Evolutionary conservation across 2,329 filamentous ascomycete genomes (phyloP).

Genomic region (Trichoderma breve): DNA sequence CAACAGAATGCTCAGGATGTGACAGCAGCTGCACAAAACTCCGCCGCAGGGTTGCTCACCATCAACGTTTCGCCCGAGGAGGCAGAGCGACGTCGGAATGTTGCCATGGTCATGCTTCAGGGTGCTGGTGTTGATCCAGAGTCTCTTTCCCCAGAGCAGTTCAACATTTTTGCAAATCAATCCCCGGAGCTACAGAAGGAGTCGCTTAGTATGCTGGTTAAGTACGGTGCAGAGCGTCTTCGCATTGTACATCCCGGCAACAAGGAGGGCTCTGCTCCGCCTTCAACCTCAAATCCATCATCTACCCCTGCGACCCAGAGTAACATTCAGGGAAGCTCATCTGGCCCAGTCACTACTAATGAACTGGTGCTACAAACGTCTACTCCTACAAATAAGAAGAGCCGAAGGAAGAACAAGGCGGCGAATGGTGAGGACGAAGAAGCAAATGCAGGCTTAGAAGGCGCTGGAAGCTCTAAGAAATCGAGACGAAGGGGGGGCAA

Average conservation of each 20-base stretch:
- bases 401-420: background rate
- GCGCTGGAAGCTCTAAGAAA: constrained; percentile 16
- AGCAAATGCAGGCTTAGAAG: constrained; percentile 2
- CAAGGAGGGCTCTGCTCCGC: constrained; percentile 31
- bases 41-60: constrained; percentile 19
- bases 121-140: constrained; percentile 50
- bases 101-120: constrained; percentile 47
- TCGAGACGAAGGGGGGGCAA: constrained; percentile 28
- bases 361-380: constrained; percentile 31
- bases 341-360: constrained; percentile 33
- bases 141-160: constrained; percentile 54
- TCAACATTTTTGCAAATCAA: constrained; percentile 60
- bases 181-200: constrained; percentile 53
- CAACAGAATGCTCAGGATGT: constrained; percentile 4
- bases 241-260: constrained; percentile 55
- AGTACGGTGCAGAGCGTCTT: constrained; percentile 56
- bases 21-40: constrained; percentile 17
- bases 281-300: constrained; percentile 30
- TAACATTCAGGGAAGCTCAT: constrained; percentile 25
- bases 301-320: constrained; percentile 24
- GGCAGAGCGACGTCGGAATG: constrained; percentile 48
- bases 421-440: background rate
- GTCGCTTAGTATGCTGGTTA: constrained; percentile 55
- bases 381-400: constrained; percentile 19
- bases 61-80: constrained; percentile 45